phyloP scores from a whole-genome alignment of 2,329 filamentous ascomycete species.

The Passalora sequoiae region DNA sequence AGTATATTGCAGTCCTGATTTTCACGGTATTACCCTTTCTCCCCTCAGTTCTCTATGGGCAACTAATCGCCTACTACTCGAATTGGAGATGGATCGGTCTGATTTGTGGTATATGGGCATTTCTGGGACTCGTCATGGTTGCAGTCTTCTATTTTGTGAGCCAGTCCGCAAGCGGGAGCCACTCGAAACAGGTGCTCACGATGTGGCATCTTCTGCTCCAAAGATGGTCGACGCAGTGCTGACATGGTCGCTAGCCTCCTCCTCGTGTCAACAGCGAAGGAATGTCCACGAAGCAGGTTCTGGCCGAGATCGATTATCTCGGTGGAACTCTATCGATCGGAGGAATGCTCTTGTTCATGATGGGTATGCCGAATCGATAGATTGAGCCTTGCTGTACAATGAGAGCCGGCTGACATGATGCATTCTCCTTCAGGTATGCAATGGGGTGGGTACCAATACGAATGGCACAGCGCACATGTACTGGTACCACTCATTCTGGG shows the following conservation, averaged over 20 bases:
- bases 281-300: constrained; percentile 38
- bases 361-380: constrained; percentile 37
- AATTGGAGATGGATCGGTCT: constrained; percentile 54
- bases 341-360: constrained; percentile 50
- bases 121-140: constrained; percentile 48
- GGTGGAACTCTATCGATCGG: constrained; percentile 48
- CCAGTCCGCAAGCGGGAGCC: too few species aligned
- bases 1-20: constrained; percentile 57
- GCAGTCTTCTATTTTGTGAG: constrained; percentile 51
- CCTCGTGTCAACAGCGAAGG: constrained; percentile 42
- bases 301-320: constrained; percentile 47
- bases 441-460: constrained; percentile 27
- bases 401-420: not conserved
- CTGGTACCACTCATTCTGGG: constrained; percentile 33
- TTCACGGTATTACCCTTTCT: constrained; percentile 60
- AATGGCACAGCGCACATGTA: constrained; percentile 31
- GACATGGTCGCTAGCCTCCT: too few species aligned
- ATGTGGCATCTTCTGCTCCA: too few species aligned
- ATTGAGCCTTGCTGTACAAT: not conserved
- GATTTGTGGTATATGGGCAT: constrained; percentile 49
- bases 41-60: constrained; percentile 57
- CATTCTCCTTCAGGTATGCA: not conserved
- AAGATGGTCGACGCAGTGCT: too few species aligned
- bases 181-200: too few species aligned
- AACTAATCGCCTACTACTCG: constrained; percentile 48